Conservation (phyloP, 176 grass and related monocot genomes). For the Ensete glaucum region DNA sequence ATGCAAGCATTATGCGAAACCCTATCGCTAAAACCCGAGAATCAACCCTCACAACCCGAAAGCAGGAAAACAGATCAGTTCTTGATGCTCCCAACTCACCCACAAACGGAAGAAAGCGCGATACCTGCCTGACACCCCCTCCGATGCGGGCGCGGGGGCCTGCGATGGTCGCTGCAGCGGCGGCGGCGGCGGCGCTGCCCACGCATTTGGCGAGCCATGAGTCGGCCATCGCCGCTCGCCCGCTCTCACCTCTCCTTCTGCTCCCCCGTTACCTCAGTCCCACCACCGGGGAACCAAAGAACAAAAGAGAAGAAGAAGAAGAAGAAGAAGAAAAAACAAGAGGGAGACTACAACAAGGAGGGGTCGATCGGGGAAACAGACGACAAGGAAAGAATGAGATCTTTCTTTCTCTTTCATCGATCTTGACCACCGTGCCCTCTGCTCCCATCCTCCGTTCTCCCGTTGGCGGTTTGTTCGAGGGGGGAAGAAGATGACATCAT, state of each 20-base stretch:
- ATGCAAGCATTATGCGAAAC: too few relatives aligned
- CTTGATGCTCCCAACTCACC: too few relatives aligned
- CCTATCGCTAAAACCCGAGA: too few relatives aligned
- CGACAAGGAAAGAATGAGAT: not conserved
- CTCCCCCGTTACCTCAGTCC: not conserved
- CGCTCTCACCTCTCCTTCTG: not conserved
- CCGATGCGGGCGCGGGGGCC: not conserved
- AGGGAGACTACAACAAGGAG: not conserved
- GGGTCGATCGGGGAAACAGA: not conserved
- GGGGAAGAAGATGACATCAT: not conserved
- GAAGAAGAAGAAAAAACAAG: not conserved
- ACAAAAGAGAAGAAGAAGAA: not conserved
- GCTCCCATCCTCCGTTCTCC: not conserved
- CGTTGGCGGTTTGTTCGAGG: not conserved
- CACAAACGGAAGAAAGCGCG: too few relatives aligned
- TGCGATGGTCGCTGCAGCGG: not conserved
- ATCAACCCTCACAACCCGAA: too few relatives aligned
- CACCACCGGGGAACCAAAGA: not conserved
- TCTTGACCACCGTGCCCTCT: not conserved
- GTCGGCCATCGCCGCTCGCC: not conserved
- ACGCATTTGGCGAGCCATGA: conserved; percentile 12
- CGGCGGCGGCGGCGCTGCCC: not conserved
- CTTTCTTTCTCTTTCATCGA: not conserved
- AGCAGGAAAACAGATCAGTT: too few relatives aligned
- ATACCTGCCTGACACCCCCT: too few relatives aligned